Base-by-base conservation (phyloP, 306 rosid species). In the Vigna angularis region DNA sequence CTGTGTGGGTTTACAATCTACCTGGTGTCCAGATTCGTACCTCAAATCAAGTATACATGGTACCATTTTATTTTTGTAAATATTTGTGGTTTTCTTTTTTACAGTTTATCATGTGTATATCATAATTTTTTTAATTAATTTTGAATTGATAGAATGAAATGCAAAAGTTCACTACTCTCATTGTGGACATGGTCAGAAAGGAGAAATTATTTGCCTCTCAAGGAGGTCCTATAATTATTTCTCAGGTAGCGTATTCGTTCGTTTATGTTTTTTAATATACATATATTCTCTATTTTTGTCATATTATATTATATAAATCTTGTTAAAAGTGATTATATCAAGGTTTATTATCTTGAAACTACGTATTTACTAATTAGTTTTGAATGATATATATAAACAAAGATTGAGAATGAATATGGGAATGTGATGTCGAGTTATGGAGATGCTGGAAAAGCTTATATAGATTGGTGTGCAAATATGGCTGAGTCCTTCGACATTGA, bases 381-480 rank as follows among this genome's bases (percentile, higher is more conserved):
- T 34, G 0, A 30, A 34, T 34, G 38, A 34, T 51, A 34, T 28
- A 2, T 17, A 48, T 9, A 58, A 45, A 78, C 48, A 22, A 68
- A 88, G 89, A 90, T 88, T 2, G 94, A 88, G 57, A 90, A 88
- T 52, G 92, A 88, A 66, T 86, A 76, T 40, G 90, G 92, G 2
- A 90, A 88, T 70, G 85, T 90, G 2, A 84, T 81, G 75, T 28
- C 74, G 0, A 0, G 17, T 16, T 89, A 89, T 58, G 93, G 93
- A 16, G 88, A 79, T 8, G 90, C 89, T 13, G 91, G 93, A 22
- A 79, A 87, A 64, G 73, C 81, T 17, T 89, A 90, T 10, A 34
- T 89, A 2, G 50, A 86, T 48, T 89, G 93, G 91, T 85, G 88
- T 8, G 86, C 93, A 0, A 67, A 52, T 10, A 82, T 90, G 84